Base-by-base conservation (phyloP, 306 rosid species). In the Prunus padus region DNA sequence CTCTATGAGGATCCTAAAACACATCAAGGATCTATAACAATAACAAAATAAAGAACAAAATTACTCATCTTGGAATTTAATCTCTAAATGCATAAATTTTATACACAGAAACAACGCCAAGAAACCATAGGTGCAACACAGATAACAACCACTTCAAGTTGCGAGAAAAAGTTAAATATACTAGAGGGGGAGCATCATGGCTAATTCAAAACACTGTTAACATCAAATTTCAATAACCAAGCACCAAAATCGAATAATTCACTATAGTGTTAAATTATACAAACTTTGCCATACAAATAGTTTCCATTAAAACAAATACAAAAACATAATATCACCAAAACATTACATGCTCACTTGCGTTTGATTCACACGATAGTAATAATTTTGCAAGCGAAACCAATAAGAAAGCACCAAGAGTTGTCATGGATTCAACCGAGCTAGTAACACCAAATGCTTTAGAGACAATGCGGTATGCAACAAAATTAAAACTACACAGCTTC, bases 401-500 rank as follows among this genome's bases (percentile, higher is more conserved):
- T 13, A 26, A 15, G 6, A 69, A 69, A 40, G 42, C 44, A 64
- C 1, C 66, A 70, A 30, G 19, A 74, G 9, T 61, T 71, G 6
- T 51, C 23, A 40, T 9, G 69, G 60, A 51, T 44, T 16, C 44
- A 30, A 16, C 46, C 20, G 9, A 45, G 55, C 37, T 68, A 5
- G 16, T 28, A 59, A n/a, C 30, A 65, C 5, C 18, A 7, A 56
- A 63, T 68, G 50, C 59, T 62, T 26, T 33, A 44, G 52, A 60
- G 40, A 77, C 19, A 67, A 59, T 57, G 70, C 59, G 57, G 12
- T 11, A 69, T 47, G 50, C 11, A 65, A 51, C 62, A n/a, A 25
- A 13, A 59, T 65, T 25, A 71, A 46, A 20, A 61, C 40, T 71
- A 56, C 65, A 65, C 66, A 72, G 23, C 16, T 28, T 66, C 49